Base-by-base conservation (phyloP, 768 basidiomycete genomes). In the Termitomyces sp. region DNA sequence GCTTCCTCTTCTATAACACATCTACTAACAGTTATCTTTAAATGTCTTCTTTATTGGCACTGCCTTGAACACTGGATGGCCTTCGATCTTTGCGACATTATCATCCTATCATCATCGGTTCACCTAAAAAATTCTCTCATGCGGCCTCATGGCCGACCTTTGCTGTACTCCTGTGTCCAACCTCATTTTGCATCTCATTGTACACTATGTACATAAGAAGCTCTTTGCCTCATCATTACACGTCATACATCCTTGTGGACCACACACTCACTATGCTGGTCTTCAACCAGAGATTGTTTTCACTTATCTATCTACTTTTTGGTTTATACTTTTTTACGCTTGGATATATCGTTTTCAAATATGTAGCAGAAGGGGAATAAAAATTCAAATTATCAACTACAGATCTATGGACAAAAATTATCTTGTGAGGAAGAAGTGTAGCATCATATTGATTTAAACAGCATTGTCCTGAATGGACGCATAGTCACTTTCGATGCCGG, bases 401-500 rank as follows among this genome's bases (percentile, higher is more conserved):
- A 55, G 22, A 34, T 49, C 42, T 32, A 32, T 19, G 42, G 32
- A 41, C 21, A n/a, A 34, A n/a, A 24, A 12, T 32, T 21, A 45
- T 53, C 2, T 22, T 32, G 37, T 41, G 7, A 22, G 22, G 9
- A 41, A 43, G 43, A 46, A 21, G 53, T 32, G 40, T 21, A 45
- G n/a, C 34, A 34, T 34, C 45, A 46, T 15, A 44, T 41, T n/a
- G 38, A 14, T 14, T 50, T 42, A 61, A 37, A 58, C 59, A 72
- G 88, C 87, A 34, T 67, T 65, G 45, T 88, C 88, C 69, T 88
- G 81, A n/a, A 93, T 87, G 42, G 74, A 65, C 3, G 88, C 84
- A 62, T 97, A 97, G 68, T 96, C 93, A 73, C 88, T 90, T 73
- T 98, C 96, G 52, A 97, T 82, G 26, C 96, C 96, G 2, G 95